phyloP scores from a whole-genome alignment of 2,329 filamentous ascomycete species.

The Huntiella abstrusa region DNA sequence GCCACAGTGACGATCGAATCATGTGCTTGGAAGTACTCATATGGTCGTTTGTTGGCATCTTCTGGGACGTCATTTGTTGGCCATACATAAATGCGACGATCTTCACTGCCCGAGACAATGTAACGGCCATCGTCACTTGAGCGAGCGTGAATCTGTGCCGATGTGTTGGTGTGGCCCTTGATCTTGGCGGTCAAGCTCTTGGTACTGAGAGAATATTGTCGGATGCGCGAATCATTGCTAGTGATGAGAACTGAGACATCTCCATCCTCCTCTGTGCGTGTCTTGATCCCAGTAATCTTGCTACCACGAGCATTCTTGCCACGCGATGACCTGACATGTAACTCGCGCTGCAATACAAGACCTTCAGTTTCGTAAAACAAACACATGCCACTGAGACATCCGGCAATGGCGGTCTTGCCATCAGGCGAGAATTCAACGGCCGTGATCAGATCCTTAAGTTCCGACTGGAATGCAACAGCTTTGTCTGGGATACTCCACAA shows the following conservation, averaged over 20 bases:
- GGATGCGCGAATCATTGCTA: conserved; percentile 83
- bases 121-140: conserved; percentile 78
- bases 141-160: conserved; percentile 73
- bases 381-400: conserved; percentile 67
- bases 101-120: conserved; percentile 84
- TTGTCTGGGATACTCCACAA: conserved; percentile 97
- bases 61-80: conserved; percentile 31
- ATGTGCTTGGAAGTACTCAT: conserved; percentile 84
- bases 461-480: conserved; percentile 63
- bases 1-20: conserved; percentile 78
- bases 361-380: conserved; percentile 88
- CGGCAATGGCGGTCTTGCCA: conserved; percentile 75
- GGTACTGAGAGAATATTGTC: conserved; percentile 74
- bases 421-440: conserved; percentile 88
- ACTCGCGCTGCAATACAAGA: conserved; percentile 62
- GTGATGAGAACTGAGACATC: conserved; percentile 75
- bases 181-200: conserved; percentile 78
- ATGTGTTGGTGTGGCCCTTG: conserved; percentile 75
- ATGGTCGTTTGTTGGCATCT: conserved; percentile 59
- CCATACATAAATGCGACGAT: conserved; percentile 83
- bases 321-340: conserved; percentile 81
- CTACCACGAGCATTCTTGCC: conserved; percentile 91
- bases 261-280: conserved; percentile 36
- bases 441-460: conserved; percentile 73
- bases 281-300: conserved; percentile 90